These are phyloP conservation scores for Coemansia sp. DNA, from an alignment of 371 early-diverging fungal genomes.

Conservation along the genomic window DNA sequence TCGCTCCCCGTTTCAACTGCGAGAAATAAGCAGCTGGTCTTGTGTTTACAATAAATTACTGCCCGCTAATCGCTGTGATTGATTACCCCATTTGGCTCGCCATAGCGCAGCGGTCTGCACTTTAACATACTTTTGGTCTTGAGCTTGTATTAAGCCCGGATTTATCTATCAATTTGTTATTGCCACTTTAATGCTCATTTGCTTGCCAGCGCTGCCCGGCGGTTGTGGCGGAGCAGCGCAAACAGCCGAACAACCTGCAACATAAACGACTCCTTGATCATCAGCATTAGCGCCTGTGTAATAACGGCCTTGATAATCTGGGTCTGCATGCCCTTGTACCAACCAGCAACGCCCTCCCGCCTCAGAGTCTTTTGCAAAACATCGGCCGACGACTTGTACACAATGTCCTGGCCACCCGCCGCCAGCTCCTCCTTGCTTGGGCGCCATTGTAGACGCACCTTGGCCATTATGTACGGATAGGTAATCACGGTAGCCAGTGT, in stretches of 20 bases:
- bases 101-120: too few species aligned
- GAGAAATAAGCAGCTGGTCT: too few species aligned
- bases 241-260: conserved; percentile 40
- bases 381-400: conserved; percentile 83
- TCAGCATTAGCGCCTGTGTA: conserved; percentile 91
- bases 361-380: conserved; percentile 78
- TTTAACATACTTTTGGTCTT: too few species aligned
- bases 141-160: too few species aligned
- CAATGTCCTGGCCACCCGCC: conserved; percentile 54
- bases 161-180: too few species aligned
- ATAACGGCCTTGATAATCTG: conserved; percentile 96
- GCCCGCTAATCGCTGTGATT: too few species aligned
- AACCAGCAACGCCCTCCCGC: conserved; percentile 82
- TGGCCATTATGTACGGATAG: conserved; percentile 98
- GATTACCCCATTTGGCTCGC: too few species aligned
- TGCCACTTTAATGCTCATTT: neutral
- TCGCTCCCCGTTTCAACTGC: too few species aligned
- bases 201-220: neutral
- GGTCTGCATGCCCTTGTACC: conserved; percentile 96
- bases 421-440: conserved; percentile 68
- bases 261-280: conserved; percentile 86
- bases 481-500: conserved; percentile 85
- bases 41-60: too few species aligned
- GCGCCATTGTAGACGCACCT: conserved; percentile 93
- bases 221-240: conserved; percentile 14